Percentiles rank a stretch among this genome's conserved stretches.
These are phyloP conservation scores for Penium margaritaceum DNA, from an alignment of 139 green algal genomes.

Conservation along the genomic window DNA sequence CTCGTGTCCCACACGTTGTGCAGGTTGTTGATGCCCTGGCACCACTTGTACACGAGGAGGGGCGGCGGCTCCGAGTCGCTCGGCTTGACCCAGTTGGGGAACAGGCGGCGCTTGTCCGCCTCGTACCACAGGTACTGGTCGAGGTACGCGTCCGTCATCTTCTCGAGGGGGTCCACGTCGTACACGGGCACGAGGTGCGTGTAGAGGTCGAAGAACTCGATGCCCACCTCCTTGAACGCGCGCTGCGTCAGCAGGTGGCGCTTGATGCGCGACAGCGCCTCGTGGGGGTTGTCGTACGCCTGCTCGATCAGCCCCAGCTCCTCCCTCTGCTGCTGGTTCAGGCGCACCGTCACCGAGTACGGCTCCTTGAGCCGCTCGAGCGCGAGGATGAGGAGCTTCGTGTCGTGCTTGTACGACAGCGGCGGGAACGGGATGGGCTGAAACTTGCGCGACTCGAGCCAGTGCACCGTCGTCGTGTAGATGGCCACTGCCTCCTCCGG, in stretches of 20 bases:
- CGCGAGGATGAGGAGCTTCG: conserved; percentile 97
- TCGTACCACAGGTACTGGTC: conserved; percentile 91
- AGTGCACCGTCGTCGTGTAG: conserved; percentile 98
- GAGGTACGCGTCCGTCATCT: conserved; percentile 98
- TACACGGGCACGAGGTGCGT: conserved; percentile 93
- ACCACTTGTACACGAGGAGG: conserved; percentile 99
- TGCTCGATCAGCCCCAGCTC: conserved; percentile 98
- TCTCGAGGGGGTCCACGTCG: conserved; percentile 98
- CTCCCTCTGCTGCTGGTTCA: conserved; percentile 94
- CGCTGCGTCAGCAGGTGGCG: conserved; percentile 95
- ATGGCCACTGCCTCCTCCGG: conserved; percentile 81
- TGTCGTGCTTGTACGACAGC: conserved; percentile 99
- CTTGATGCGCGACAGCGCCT: conserved; percentile 96
- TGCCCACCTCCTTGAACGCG: conserved; percentile 94
- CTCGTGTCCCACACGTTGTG: conserved; percentile 87
- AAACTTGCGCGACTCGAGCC: conserved; percentile 96
- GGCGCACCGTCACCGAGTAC: conserved; percentile 85
- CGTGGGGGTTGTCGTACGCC: conserved; percentile 99
- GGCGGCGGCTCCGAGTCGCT: conserved; percentile 88
- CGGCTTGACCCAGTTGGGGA: conserved; percentile 99
- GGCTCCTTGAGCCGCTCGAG: conserved; percentile 97
- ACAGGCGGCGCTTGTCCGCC: conserved; percentile 91
- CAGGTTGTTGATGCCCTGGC: conserved; percentile 67
- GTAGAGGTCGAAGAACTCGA: conserved; percentile 98
- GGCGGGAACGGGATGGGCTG: conserved; percentile 94